Conservation (phyloP, 768 basidiomycete species). For the Clavulina sp. region DNA sequence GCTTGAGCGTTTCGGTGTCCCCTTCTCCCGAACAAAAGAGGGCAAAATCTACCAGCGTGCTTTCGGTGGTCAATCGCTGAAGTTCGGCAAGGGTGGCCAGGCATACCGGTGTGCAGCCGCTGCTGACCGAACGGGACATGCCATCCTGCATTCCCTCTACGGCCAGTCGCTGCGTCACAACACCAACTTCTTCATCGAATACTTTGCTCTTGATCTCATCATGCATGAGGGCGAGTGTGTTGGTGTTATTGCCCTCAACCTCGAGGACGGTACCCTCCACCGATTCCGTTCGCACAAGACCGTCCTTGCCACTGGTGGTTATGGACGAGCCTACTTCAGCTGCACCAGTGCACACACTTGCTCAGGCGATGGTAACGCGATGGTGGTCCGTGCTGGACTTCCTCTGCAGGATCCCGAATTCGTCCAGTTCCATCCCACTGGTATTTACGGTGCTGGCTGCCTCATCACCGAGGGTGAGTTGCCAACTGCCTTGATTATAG, state of each 20-base stretch:
- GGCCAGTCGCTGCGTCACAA: constrained; percentile 97
- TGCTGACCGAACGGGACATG: constrained; percentile 96
- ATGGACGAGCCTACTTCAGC: constrained; percentile 94
- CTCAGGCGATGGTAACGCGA: constrained; percentile 96
- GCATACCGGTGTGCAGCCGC: constrained; percentile 98
- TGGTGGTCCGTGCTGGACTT: constrained; percentile 92
- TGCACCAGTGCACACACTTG: constrained; percentile 99
- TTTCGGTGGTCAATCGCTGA: constrained; percentile 93
- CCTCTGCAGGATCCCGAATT: constrained; percentile 96
- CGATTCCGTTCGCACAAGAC: constrained; percentile 98
- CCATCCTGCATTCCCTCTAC: constrained; percentile 95
- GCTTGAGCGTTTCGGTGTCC: constrained; percentile 97
- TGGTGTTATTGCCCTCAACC: constrained; percentile 96
- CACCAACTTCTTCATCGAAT: constrained; percentile 99
- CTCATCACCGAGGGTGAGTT: constrained; percentile 88
- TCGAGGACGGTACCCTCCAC: constrained; percentile 98
- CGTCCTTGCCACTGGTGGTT: constrained; percentile 94
- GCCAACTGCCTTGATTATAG: neutral
- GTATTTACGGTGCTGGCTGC: constrained; percentile 98
- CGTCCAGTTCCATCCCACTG: constrained; percentile 99
- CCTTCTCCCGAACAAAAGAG: constrained; percentile 95
- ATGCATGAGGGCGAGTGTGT: constrained; percentile 99
- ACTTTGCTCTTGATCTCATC: constrained; percentile 96
- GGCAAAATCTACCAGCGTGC: constrained; percentile 99
- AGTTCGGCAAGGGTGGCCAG: constrained; percentile 96